Percentiles rank a stretch among this genome's conserved stretches.
These are phyloP conservation scores for Fusarium bulbicola DNA, from an alignment of 2,329 filamentous ascomycete species.

Conservation along the genomic window DNA sequence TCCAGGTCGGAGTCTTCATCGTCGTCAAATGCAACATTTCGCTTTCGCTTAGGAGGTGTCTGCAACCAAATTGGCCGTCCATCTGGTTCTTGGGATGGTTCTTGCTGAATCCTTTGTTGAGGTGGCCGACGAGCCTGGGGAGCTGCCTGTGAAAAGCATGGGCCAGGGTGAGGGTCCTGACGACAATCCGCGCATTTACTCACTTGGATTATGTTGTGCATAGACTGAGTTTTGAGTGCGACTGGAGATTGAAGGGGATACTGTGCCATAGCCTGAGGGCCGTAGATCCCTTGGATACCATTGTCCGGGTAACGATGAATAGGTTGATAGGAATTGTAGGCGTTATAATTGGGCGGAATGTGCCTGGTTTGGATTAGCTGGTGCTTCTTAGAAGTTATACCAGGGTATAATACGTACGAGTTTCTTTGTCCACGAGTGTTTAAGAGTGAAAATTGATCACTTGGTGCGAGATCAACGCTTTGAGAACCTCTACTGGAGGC, in stretches of 20 bases:
- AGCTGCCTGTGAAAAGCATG: background rate
- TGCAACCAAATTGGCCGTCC: background rate
- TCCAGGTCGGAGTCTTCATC: background rate
- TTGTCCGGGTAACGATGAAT: background rate
- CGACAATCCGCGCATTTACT: background rate
- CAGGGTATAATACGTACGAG: background rate
- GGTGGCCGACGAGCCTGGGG: background rate
- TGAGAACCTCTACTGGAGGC: background rate
- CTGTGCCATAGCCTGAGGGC: background rate
- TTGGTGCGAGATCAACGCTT: background rate
- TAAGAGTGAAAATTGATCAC: background rate
- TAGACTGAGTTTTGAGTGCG: background rate
- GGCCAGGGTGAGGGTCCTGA: background rate
- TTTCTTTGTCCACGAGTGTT: background rate
- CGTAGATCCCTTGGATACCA: background rate
- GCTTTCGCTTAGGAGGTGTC: background rate
- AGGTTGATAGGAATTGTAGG: background rate
- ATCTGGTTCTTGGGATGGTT: background rate
- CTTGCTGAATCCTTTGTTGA: background rate
- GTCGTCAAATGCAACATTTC: background rate
- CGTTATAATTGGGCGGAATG: background rate
- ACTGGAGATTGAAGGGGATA: background rate
- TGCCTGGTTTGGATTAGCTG: background rate
- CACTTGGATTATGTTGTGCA: background rate
- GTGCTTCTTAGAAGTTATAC: background rate